These are phyloP conservation scores for Pseudopediastrum boryanum DNA, from an alignment of 139 green algal species.

Conservation along the genomic window DNA sequence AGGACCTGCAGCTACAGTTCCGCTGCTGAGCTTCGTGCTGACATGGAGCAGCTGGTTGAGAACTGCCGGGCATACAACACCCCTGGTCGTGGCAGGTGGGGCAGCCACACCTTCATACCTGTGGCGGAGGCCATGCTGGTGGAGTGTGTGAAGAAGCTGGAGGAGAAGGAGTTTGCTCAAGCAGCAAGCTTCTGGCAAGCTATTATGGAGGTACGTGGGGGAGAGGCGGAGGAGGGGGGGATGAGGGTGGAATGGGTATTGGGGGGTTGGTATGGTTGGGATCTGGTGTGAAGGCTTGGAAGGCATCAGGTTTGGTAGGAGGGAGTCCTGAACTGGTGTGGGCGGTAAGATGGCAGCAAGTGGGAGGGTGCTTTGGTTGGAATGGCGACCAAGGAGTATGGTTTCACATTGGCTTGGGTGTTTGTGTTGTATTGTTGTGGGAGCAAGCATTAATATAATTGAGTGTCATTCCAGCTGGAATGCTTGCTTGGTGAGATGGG, in stretches of 20 bases:
- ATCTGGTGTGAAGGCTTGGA: too few species aligned
- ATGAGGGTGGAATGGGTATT: not conserved
- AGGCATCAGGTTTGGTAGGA: too few species aligned
- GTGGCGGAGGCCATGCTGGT: not conserved
- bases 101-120: not conserved
- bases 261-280: too few species aligned
- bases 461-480: too few species aligned
- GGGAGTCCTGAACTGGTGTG: not conserved
- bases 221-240: not conserved
- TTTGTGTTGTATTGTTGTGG: too few species aligned
- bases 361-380: too few species aligned
- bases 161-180: not conserved
- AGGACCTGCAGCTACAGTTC: constrained; percentile 37
- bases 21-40: constrained; percentile 42
- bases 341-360: too few species aligned
- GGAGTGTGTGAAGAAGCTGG: not conserved
- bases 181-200: too few species aligned
- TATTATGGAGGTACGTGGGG: not conserved
- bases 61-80: constrained; percentile 61
- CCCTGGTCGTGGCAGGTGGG: constrained; percentile 6
- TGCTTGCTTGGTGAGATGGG: too few species aligned
- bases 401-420: too few species aligned
- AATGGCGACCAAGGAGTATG: too few species aligned
- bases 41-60: constrained; percentile 46
- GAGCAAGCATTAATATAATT: too few species aligned